Percentiles rank a stretch among this genome's conserved stretches.
These are phyloP conservation scores for Colletotrichum agaves DNA, from an alignment of 2,329 filamentous ascomycete genomes.

Conservation along the genomic window DNA sequence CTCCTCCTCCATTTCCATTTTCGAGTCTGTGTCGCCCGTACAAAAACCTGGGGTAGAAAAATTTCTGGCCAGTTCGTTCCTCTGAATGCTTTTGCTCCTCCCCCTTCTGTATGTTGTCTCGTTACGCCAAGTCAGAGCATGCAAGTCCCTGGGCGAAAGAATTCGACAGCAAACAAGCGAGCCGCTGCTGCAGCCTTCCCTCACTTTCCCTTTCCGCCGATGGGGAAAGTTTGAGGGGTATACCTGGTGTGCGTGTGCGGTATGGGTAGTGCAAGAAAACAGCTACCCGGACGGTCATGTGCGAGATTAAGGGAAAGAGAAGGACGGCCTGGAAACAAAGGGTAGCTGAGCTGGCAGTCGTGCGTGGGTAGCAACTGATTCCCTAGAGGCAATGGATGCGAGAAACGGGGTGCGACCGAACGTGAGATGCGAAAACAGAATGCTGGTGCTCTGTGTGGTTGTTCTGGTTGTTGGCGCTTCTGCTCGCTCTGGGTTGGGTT, in stretches of 20 bases:
- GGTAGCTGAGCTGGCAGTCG: conserved; percentile 22
- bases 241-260: background rate
- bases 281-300: conserved; percentile 2
- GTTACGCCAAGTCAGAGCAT: conserved; percentile 11
- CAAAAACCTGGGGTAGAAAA: too few species aligned
- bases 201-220: background rate
- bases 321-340: conserved; percentile 2
- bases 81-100: background rate
- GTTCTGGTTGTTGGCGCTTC: background rate
- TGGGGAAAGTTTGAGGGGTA: background rate
- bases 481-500: conserved; percentile 2
- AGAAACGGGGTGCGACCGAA: conserved; percentile 30
- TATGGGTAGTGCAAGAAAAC: background rate
- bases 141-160: conserved; percentile 8
- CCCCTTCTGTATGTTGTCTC: background rate
- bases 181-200: conserved; percentile 22
- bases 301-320: background rate
- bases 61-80: background rate
- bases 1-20: conserved; percentile 33
- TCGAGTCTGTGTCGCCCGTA: conserved; percentile 3
- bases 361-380: conserved; percentile 21
- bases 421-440: conserved; percentile 24
- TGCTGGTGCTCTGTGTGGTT: background rate
- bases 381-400: conserved; percentile 24
- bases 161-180: conserved; percentile 11